Base-by-base conservation (phyloP, 306 rosid species). In the Casuarina cunninghamiana region DNA sequence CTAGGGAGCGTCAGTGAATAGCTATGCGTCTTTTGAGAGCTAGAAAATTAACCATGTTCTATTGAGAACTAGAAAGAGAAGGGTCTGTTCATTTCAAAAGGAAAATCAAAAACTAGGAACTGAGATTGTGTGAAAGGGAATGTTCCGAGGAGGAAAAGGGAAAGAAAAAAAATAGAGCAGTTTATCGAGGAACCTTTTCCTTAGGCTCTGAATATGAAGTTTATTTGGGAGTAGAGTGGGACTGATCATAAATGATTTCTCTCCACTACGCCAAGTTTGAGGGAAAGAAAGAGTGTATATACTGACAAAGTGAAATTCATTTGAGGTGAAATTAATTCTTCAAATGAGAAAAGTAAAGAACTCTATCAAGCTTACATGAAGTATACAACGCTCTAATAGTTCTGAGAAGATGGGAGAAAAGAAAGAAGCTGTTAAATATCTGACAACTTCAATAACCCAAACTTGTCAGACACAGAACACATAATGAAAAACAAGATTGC, bases 41-140 rank as follows among this genome's bases (percentile, higher is more conserved):
- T 74, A 74, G 54, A 21, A 54, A 57, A 57, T 10, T 48, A 48
- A 48, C 51, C 51, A 48, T 48, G 0, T 8, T 6, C 11, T 9
- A 16, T 53, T 58, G 62, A 44, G 38, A 76, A 49, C 17, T 41
- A 77, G 61, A 48, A 75, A 69, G 53, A 76, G 75, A 75, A 49
- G 26, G 13, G 71, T 35, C 26, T 46, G 49, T 71, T n/a, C 11
- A 5, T 55, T 26, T 55, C 62, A 19, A 55, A 55, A 55, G 37
- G 19, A 55, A 19, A 55, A 19, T 2, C 8, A 21, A 55, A 19
- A 19, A 7, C n/a, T 5, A 55, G 10, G 19, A 21, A 55, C 21
- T 66, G 41, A 42, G 48, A 66, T 41, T 12, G 21, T 66, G 50
- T 16, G 50, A 19, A 66, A 66, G 71, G 49, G 10, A 57, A 2